Conservation (phyloP, 2,329 filamentous ascomycete genomes). For the Aureobasidium sp. region DNA sequence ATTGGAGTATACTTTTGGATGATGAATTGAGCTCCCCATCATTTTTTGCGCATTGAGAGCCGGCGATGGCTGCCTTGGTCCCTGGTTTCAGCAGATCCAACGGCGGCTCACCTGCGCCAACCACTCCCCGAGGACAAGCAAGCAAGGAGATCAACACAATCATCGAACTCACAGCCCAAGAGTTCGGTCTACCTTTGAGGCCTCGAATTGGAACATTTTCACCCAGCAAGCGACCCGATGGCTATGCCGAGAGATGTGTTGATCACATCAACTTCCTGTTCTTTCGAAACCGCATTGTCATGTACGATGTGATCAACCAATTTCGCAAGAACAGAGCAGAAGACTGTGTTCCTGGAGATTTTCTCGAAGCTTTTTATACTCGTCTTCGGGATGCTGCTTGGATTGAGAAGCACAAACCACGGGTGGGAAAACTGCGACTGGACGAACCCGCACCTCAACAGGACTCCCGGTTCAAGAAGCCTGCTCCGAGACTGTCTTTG, state of each 20-base stretch:
- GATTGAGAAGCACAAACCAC: constrained; percentile 7
- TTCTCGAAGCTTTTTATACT: not conserved
- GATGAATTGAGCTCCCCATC: not conserved
- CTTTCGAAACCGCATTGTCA: constrained; percentile 13
- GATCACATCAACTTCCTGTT: constrained; percentile 15
- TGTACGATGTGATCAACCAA: constrained; percentile 11
- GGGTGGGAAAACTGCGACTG: not conserved
- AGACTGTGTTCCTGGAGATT: not conserved
- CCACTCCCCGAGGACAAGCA: constrained; percentile 12
- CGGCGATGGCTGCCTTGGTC: not conserved
- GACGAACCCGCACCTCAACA: not conserved
- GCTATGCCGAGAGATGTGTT: constrained; percentile 1
- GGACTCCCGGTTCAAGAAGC: not conserved
- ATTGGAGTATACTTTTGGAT: accelerated
- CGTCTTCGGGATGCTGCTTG: not conserved
- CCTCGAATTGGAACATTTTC: constrained; percentile 7
- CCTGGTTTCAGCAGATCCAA: not conserved
- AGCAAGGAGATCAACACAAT: constrained; percentile 14
- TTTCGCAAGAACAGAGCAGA: constrained; percentile 7
- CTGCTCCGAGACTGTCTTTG: not conserved
- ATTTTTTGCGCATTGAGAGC: not conserved
- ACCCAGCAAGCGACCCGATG: not conserved
- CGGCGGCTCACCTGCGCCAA: constrained; percentile 6
- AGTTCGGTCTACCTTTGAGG: constrained; percentile 7
- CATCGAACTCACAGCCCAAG: not conserved